A percentile compares a stretch with the other conserved stretches of the same genome.
Evolutionary conservation across 2,329 filamentous ascomycete genomes (phyloP).

Genomic region (Ceratocystis harringtonii): DNA sequence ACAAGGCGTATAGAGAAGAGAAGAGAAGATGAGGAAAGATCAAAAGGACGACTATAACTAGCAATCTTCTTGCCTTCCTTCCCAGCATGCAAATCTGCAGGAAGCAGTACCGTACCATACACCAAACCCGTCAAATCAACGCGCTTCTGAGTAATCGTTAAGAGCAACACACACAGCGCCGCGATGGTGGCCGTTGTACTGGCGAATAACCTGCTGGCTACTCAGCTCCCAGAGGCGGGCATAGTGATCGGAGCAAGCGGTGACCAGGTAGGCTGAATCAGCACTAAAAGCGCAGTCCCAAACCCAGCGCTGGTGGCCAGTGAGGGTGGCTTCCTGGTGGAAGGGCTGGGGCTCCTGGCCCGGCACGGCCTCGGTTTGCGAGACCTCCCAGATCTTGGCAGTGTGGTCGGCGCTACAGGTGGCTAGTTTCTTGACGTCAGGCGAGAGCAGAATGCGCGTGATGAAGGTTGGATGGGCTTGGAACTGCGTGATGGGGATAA

Average conservation of each 20-base stretch:
- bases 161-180: slow-evolving; percentile 85
- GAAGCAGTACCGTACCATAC: neutral
- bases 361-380: slow-evolving; percentile 43
- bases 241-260: slow-evolving; percentile 86
- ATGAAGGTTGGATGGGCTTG: slow-evolving; percentile 85
- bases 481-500: slow-evolving; percentile 79
- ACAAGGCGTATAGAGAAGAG: too few species aligned
- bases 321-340: slow-evolving; percentile 71
- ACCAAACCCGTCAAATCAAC: slow-evolving; percentile 2
- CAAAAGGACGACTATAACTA: neutral
- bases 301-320: slow-evolving; percentile 87
- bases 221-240: slow-evolving; percentile 79
- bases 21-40: too few species aligned
- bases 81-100: too few species aligned
- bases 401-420: slow-evolving; percentile 90
- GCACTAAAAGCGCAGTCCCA: slow-evolving; percentile 96
- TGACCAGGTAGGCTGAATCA: slow-evolving; percentile 84
- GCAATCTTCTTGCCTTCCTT: neutral
- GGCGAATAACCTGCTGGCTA: slow-evolving; percentile 77
- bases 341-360: slow-evolving; percentile 42
- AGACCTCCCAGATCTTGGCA: slow-evolving; percentile 88
- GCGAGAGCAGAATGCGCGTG: slow-evolving; percentile 77
- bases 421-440: slow-evolving; percentile 84
- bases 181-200: slow-evolving; percentile 89
- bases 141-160: slow-evolving; percentile 61